Conservation (phyloP, 805 yeast species). For the Ogataea ganodermae region DNA sequence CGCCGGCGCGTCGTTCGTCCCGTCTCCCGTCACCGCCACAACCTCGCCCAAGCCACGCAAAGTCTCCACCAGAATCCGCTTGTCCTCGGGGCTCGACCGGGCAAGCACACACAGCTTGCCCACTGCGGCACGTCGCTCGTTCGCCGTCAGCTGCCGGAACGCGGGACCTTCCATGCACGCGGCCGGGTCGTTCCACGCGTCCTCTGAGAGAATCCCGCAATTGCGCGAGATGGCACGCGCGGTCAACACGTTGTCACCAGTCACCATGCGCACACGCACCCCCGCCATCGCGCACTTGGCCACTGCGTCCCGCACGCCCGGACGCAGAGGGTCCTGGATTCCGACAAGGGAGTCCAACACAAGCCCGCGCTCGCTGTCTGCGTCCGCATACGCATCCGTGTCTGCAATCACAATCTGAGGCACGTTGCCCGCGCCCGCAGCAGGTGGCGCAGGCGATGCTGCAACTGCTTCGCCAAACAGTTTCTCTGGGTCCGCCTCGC, state of each 20-base stretch:
- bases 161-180: constrained; percentile 91
- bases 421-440: constrained; percentile 17
- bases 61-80: constrained; percentile 80
- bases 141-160: constrained; percentile 66
- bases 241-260: constrained; percentile 92
- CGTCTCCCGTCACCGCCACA: constrained; percentile 99
- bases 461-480: constrained; percentile 40
- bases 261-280: constrained; percentile 94
- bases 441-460: constrained; percentile 20
- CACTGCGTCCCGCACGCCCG: constrained; percentile 89
- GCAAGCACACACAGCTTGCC: constrained; percentile 85
- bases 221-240: constrained; percentile 88
- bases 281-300: constrained; percentile 86
- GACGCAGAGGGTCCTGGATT: constrained; percentile 91
- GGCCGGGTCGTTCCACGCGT: constrained; percentile 51
- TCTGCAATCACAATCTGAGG: constrained; percentile 34
- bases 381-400: constrained; percentile 24
- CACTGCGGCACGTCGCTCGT: constrained; percentile 59
- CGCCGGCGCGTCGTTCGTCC: constrained; percentile 99
- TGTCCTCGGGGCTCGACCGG: constrained; percentile 95
- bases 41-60: constrained; percentile 82
- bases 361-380: constrained; percentile 36
- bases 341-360: constrained; percentile 79
- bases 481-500: constrained; percentile 45
- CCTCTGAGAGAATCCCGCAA: constrained; percentile 73